Conservation (phyloP, 2,329 filamentous ascomycete genomes). For the Fusarium siculi region DNA sequence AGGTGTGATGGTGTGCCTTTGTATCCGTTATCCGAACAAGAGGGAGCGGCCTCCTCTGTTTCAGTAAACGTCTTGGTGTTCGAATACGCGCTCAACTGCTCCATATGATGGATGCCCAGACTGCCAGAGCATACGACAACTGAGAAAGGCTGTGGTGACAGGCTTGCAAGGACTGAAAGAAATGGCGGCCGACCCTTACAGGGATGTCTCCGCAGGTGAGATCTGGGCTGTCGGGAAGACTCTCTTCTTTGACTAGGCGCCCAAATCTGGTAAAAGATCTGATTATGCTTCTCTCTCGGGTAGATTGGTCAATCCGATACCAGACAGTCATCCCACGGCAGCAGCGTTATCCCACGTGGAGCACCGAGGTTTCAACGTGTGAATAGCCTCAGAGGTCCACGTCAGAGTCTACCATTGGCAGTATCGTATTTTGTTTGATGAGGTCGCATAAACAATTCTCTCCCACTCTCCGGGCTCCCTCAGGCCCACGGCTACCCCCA, state of each 20-base stretch:
- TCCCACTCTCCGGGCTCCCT: neutral
- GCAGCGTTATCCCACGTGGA: constrained; percentile 14
- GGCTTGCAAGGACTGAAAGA: constrained; percentile 1
- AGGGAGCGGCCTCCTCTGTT: neutral
- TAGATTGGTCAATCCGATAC: constrained; percentile 15
- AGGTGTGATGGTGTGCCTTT: neutral
- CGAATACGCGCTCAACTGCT: constrained; percentile 7
- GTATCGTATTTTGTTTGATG: constrained; percentile 26
- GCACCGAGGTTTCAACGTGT: constrained; percentile 5
- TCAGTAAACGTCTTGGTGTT: neutral
- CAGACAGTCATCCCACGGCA: constrained; percentile 4
- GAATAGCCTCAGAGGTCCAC: constrained; percentile 9
- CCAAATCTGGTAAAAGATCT: constrained; percentile 6
- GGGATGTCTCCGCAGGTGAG: constrained; percentile 12
- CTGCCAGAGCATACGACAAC: neutral
- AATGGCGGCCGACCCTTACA: constrained; percentile 36
- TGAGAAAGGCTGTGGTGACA: constrained; percentile 3
- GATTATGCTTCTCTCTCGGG: constrained; percentile 13
- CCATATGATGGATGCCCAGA: neutral
- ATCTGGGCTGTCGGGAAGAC: constrained; percentile 12
- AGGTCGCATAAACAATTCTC: constrained; percentile 2
- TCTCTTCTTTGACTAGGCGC: neutral
- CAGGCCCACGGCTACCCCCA: neutral
- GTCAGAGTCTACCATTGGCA: neutral
- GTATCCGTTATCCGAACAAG: neutral